Percentiles rank a stretch among this genome's conserved stretches.
These are phyloP conservation scores for Leccinum uliginosum DNA, from an alignment of 768 basidiomycete species.

Conservation along the genomic window DNA sequence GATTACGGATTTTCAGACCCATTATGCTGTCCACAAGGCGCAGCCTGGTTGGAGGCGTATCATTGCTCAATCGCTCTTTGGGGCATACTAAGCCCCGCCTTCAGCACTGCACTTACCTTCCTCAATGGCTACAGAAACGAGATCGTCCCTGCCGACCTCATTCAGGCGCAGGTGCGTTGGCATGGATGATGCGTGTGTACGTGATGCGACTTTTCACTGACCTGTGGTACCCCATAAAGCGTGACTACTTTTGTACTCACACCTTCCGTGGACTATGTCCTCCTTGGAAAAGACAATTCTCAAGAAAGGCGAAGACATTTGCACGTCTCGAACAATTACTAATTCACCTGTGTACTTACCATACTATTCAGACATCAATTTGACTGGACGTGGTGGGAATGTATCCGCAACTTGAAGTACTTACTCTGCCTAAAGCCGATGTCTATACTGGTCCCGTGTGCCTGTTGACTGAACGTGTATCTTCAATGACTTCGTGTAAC, in stretches of 20 bases:
- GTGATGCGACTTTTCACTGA: background rate
- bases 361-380: conserved; percentile 75
- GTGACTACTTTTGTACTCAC: conserved; percentile 99
- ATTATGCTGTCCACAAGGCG: conserved; percentile 70
- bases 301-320: conserved; percentile 80
- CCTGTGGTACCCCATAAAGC: conserved; percentile 39
- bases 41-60: conserved; percentile 99
- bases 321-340: conserved; percentile 42
- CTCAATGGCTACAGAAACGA: conserved; percentile 99
- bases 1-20: background rate
- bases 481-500: background rate
- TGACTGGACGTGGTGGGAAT: conserved; percentile 96
- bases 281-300: conserved; percentile 92
- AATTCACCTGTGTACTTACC: conserved; percentile 1
- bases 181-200: background rate
- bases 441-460: conserved; percentile 2
- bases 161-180: conserved; percentile 78
- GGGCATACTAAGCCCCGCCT: conserved; percentile 96
- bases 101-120: conserved; percentile 96
- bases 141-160: conserved; percentile 86
- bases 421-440: conserved; percentile 57
- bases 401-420: conserved; percentile 88
- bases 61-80: conserved; percentile 94
- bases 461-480: conserved; percentile 15
- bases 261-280: conserved; percentile 75